phyloP scores from a whole-genome alignment of 106 monocot species.

The Dendrobium nobile region DNA sequence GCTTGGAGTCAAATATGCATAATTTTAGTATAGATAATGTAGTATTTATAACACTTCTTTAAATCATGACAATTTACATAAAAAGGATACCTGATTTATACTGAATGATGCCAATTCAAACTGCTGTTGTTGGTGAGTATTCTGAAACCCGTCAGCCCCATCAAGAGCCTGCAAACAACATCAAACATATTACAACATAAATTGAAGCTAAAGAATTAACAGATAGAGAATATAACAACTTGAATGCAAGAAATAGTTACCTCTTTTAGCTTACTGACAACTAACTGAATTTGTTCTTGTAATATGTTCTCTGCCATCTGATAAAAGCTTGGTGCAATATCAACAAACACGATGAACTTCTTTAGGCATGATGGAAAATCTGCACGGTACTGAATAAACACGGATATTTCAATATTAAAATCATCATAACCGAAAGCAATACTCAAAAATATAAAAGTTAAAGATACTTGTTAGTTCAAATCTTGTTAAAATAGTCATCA shows the following conservation, averaged over 20 bases:
- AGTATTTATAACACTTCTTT: not conserved
- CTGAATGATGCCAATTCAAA: constrained; percentile 74
- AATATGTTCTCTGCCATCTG: constrained; percentile 70
- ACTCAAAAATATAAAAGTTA: not conserved
- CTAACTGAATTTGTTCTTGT: constrained; percentile 65
- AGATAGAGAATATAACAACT: not conserved
- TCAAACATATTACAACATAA: not conserved
- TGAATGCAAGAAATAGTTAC: constrained; percentile 17
- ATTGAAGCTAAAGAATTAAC: not conserved
- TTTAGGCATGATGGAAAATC: constrained; percentile 77
- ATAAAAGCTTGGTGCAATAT: constrained; percentile 58
- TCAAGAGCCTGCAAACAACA: constrained; percentile 58
- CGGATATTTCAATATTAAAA: not conserved
- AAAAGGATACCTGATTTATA: constrained; percentile 60
- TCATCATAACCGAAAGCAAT: not conserved
- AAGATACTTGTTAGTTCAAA: not conserved
- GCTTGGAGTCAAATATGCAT: not conserved
- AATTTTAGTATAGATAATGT: not conserved
- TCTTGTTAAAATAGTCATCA: not conserved
- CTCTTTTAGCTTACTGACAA: constrained; percentile 48
- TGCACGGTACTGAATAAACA: constrained; percentile 69
- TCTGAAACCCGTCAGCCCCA: constrained; percentile 89
- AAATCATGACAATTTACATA: not conserved
- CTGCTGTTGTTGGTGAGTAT: constrained; percentile 78
- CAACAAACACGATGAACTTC: constrained; percentile 63